A percentile compares a stretch with the other conserved stretches of the same genome.
Conservation (phyloP, 495 filamentous ascomycete species). For the Penicillium bialowiezense region DNA sequence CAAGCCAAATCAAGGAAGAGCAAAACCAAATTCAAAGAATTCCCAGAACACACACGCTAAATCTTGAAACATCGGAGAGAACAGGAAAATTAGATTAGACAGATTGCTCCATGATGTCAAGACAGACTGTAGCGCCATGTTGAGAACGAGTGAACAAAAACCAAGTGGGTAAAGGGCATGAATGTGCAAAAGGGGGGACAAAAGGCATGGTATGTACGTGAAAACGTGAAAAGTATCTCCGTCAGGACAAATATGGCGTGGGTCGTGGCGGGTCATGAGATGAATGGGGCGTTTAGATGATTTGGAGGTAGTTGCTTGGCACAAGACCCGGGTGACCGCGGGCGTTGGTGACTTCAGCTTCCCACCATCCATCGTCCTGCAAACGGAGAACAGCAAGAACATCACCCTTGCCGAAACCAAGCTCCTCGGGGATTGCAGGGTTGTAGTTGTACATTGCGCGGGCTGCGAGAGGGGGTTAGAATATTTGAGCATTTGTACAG, state of each 20-base stretch:
- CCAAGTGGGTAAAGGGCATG: slow-evolving; percentile 19
- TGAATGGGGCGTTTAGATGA: slow-evolving; percentile 32
- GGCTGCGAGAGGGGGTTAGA: slow-evolving; percentile 49
- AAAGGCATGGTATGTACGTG: slow-evolving; percentile 30
- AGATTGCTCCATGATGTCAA: slow-evolving; percentile 1
- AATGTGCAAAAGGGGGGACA: slow-evolving; percentile 21
- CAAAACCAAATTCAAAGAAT: neutral
- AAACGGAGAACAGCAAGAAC: slow-evolving; percentile 81
- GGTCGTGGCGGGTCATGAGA: slow-evolving; percentile 30
- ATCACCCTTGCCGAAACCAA: slow-evolving; percentile 92
- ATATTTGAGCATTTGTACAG: neutral
- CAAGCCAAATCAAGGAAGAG: neutral
- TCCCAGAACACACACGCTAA: slow-evolving; percentile 11
- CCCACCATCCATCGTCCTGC: slow-evolving; percentile 99
- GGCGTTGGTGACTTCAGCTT: slow-evolving; percentile 85
- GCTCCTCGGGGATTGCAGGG: slow-evolving; percentile 90
- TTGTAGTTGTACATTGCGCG: slow-evolving; percentile 92
- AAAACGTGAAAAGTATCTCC: slow-evolving; percentile 22
- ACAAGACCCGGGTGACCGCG: slow-evolving; percentile 77
- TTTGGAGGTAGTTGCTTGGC: slow-evolving; percentile 94
- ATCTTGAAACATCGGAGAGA: slow-evolving; percentile 5
- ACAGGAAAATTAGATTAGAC: slow-evolving; percentile 5
- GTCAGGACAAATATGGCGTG: slow-evolving; percentile 19
- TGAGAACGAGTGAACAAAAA: slow-evolving; percentile 10
- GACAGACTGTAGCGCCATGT: slow-evolving; percentile 5